Base-by-base conservation (phyloP, 805 yeast species). In the Cyberlindnera mississippiensis region DNA sequence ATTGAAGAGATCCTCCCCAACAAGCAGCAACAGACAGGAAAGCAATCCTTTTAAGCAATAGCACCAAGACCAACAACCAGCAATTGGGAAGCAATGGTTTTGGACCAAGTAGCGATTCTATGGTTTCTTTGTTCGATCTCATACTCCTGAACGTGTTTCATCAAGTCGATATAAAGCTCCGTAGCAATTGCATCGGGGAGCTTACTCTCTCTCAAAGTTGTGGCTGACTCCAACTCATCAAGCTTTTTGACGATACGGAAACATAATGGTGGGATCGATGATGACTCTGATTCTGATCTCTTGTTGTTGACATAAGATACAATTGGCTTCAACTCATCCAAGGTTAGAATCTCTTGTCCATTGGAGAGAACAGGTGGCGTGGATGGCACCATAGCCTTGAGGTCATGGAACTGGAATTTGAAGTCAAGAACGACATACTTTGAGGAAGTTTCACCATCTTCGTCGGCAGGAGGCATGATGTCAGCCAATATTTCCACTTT, bases 401-500 rank as follows among this genome's bases (percentile, higher is more conserved):
- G 60, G 49, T 84, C 84, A 44, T 68, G 70, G 53, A 85, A 80
- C 42, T 76, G 78, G 20, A 85, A 69, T 48, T 76, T 82, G 48
- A 81, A 70, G 57, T 84, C 86, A 44, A 85, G 69, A 22, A 85
- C 77, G 28, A 83, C 77, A 56, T 85, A 85, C 52, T 72, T 72
- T 6, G 59, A 46, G 12, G 43, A 46, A 4, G 24, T 18, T 0
- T 50, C 55, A 13, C 52, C 51, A 2, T 57, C 62, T n/a, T 67
- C 67, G 16, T 69, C 70, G 24, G 64, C 68, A 1, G 95, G 93
- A 24, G 85, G 67, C 74, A 81, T 78, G 16, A 85, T 75, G 62
- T 85, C 93, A 3, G 87, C 85, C 14, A 73, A 66, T 4, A 85
- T 63, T 44, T 84, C 89, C 4, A 81, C 78, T 50, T 78, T 78